Percentiles rank a stretch among this genome's conserved stretches.
These are phyloP conservation scores for Thuja plicata DNA, from an alignment of 83 land plant genomes.

Conservation along the genomic window DNA sequence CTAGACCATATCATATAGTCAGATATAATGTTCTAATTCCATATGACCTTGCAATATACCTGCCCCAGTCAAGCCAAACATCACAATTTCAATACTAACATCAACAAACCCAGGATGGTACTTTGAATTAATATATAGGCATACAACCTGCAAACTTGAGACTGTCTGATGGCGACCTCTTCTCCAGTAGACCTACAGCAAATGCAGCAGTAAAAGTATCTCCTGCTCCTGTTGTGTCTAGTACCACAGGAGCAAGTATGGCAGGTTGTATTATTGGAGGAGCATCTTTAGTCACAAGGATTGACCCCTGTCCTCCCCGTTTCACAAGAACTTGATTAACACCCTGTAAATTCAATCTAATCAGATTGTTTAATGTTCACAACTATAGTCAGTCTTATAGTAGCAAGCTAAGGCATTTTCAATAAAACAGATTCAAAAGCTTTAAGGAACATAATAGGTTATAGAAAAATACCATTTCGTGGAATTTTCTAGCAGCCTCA, in stretches of 20 bases:
- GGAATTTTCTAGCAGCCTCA: slow-evolving; percentile 68
- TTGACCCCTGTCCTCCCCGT: slow-evolving; percentile 82
- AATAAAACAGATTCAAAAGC: neutral
- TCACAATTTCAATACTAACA: neutral
- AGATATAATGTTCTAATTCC: neutral
- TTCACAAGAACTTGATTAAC: slow-evolving; percentile 87
- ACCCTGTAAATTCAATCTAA: slow-evolving; percentile 49
- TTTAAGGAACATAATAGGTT: neutral
- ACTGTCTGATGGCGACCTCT: slow-evolving; percentile 61
- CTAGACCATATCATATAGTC: neutral
- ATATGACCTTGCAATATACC: neutral
- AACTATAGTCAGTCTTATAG: neutral
- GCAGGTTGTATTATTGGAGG: slow-evolving; percentile 75
- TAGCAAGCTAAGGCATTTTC: neutral
- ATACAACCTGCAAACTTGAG: slow-evolving; percentile 83
- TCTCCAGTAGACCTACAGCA: slow-evolving; percentile 87
- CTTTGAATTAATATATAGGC: neutral
- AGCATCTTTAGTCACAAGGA: slow-evolving; percentile 65
- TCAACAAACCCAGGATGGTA: neutral
- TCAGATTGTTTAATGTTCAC: neutral
- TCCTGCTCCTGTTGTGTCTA: slow-evolving; percentile 98
- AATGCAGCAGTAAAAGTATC: slow-evolving; percentile 97
- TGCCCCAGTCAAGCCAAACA: neutral
- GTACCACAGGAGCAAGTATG: slow-evolving; percentile 65
- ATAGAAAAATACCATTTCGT: slow-evolving; percentile 61